Base-by-base conservation (phyloP, 1,284 basidiomycete species). In the Mycosarcoma maydis region DNA sequence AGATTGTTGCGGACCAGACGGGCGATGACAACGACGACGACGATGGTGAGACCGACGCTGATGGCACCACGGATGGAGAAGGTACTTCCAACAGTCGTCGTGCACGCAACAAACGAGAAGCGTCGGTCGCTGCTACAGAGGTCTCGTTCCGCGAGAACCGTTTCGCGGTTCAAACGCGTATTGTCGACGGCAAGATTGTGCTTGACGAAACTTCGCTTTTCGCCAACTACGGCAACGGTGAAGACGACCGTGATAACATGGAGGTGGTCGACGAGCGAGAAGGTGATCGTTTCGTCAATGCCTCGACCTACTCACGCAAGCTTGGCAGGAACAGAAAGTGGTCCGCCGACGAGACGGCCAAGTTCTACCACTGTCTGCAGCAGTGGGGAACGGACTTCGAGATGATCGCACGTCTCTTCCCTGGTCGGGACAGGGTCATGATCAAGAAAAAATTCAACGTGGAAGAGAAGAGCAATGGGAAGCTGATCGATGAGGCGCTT, bases 351-450 rank as follows among this genome's bases (percentile, higher is more conserved):
- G 92, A 94, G 79, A 94, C 92, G 0, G 91, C 92, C 57, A 82
- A 89, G 16, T 94, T 94, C 80, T 95, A 88, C 78, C 86, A 90
- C 55, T 91, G 91, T 11, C 83, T 94, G 29, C 86, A 88, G 4
- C 91, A 92, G 78, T 94, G 92, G 77, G 92, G 92, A 30, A 91
- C 92, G 78, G 93, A 94, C 72, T 94, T 94, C 76, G 92, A 94
- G 79, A 87, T 94, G 56, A 92, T 94, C 54, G 90, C 92, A 2
- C 89, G 89, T 62, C 86, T 93, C 10, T 86, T 94, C 30, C 91
- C 92, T 24, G 89, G 89, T 16, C 88, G 92, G n/a, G 90, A 91
- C 75, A 86, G 92, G 16, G 90, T 90, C 72, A 88, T 91, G 40
- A 93, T 93, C 83, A 92, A 92, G 83, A 90, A 90, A 76, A 95